These are phyloP conservation scores for Marasmius oreades DNA, from an alignment of 1,284 basidiomycete genomes.

Conservation along the genomic window DNA sequence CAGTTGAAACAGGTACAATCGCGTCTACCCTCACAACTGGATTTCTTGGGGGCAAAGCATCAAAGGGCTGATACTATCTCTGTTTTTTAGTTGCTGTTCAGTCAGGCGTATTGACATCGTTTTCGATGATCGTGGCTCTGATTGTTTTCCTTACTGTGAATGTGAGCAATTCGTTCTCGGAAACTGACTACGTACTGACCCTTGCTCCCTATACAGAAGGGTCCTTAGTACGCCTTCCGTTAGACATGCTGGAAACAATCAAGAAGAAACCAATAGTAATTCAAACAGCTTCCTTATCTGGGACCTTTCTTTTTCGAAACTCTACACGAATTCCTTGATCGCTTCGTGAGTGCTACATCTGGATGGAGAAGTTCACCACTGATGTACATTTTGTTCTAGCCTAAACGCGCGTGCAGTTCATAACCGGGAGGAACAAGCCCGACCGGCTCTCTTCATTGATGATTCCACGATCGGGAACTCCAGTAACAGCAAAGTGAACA, in stretches of 20 bases:
- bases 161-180: neutral
- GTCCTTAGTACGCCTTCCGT: neutral
- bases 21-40: neutral
- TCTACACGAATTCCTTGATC: neutral
- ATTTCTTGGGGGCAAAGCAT: neutral
- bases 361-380: neutral
- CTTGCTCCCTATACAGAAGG: neutral
- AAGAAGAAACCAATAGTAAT: neutral
- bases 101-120: neutral
- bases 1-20: no score
- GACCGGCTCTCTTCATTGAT: neutral
- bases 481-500: neutral
- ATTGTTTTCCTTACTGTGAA: neutral
- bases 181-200: neutral
- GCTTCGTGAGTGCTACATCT: neutral
- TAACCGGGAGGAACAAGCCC: neutral
- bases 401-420: neutral
- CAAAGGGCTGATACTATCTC: neutral
- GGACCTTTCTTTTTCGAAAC: neutral
- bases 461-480: neutral
- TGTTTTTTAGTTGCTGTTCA: neutral
- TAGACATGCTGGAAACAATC: no score
- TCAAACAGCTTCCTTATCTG: neutral
- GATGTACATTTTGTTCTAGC: neutral
- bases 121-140: neutral